phyloP scores from a whole-genome alignment of 495 filamentous ascomycete genomes.

The Penicillium bovifimosum region DNA sequence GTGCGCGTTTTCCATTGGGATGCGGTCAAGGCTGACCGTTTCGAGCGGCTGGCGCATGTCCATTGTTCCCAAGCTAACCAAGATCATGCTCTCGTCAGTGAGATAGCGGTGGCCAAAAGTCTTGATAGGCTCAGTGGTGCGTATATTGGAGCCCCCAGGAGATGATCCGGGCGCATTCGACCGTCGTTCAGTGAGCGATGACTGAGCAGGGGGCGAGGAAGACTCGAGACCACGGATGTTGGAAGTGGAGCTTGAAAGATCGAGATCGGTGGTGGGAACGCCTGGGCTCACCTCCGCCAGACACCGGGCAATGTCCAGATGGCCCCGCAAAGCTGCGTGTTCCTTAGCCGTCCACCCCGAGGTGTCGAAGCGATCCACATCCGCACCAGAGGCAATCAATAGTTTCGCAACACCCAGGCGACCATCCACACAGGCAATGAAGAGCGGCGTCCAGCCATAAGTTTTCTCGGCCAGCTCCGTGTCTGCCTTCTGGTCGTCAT shows the following conservation, averaged over 20 bases:
- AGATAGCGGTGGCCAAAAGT: slow-evolving; percentile 95
- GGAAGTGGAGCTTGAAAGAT: slow-evolving; percentile 30
- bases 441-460: slow-evolving; percentile 90
- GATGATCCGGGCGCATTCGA: slow-evolving; percentile 41
- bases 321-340: slow-evolving; percentile 83
- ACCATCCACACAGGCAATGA: slow-evolving; percentile 86
- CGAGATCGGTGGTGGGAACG: slow-evolving; percentile 31
- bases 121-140: slow-evolving; percentile 70
- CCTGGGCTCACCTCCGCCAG: slow-evolving; percentile 51
- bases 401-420: slow-evolving; percentile 68
- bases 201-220: slow-evolving; percentile 37
- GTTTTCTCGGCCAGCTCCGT: slow-evolving; percentile 74
- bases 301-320: slow-evolving; percentile 68
- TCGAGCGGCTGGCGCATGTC: slow-evolving; percentile 76
- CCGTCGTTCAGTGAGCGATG: slow-evolving; percentile 49
- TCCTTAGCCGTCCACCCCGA: slow-evolving; percentile 96
- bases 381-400: slow-evolving; percentile 69
- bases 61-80: slow-evolving; percentile 91
- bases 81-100: slow-evolving; percentile 77
- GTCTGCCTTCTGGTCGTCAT: slow-evolving; percentile 61
- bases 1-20: slow-evolving; percentile 81
- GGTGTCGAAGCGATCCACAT: slow-evolving; percentile 65
- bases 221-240: slow-evolving; percentile 38
- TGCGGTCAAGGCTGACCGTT: slow-evolving; percentile 82
- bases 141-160: slow-evolving; percentile 29